phyloP scores from a whole-genome alignment of 257 asterid genomes.

The Coffea eugenioides region DNA sequence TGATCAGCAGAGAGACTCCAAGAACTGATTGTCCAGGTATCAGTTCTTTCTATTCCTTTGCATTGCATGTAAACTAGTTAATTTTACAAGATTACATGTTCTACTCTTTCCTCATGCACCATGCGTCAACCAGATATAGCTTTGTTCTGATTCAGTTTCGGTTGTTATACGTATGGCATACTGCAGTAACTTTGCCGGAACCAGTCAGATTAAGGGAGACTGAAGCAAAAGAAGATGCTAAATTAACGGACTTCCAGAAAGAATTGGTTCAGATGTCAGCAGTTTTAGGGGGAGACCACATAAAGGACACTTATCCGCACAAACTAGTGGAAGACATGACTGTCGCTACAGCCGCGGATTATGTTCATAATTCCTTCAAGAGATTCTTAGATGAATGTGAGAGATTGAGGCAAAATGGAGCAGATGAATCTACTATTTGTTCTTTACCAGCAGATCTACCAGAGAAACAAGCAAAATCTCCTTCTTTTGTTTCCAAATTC shows the following conservation, averaged over 20 bases:
- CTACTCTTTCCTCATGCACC: no score
- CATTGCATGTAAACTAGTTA: no score
- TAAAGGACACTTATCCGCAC: conserved; percentile 40
- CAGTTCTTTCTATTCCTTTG: background rate
- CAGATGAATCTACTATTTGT: conserved; percentile 39
- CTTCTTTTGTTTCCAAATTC: conserved; percentile 26
- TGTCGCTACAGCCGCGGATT: conserved; percentile 56
- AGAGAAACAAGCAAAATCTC: conserved; percentile 11
- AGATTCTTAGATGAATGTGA: conserved; percentile 57
- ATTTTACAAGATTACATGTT: no score
- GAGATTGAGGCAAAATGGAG: conserved; percentile 46
- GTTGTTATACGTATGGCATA: background rate
- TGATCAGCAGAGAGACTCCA: conserved; percentile 44
- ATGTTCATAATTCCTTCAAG: conserved; percentile 46
- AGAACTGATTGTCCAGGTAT: conserved; percentile 69
- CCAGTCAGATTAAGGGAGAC: conserved; percentile 48
- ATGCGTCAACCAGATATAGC: no score
- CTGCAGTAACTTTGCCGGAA: conserved; percentile 50
- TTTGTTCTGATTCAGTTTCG: background rate
- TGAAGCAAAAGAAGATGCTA: conserved; percentile 56
- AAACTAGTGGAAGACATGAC: conserved; percentile 49
- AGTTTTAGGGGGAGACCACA: conserved; percentile 58
- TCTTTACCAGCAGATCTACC: conserved; percentile 8
- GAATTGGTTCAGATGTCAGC: conserved; percentile 75
- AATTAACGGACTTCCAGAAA: conserved; percentile 59